Base-by-base conservation (phyloP, 2,329 filamentous ascomycete species). In the Plenodomus tracheiphilus region DNA sequence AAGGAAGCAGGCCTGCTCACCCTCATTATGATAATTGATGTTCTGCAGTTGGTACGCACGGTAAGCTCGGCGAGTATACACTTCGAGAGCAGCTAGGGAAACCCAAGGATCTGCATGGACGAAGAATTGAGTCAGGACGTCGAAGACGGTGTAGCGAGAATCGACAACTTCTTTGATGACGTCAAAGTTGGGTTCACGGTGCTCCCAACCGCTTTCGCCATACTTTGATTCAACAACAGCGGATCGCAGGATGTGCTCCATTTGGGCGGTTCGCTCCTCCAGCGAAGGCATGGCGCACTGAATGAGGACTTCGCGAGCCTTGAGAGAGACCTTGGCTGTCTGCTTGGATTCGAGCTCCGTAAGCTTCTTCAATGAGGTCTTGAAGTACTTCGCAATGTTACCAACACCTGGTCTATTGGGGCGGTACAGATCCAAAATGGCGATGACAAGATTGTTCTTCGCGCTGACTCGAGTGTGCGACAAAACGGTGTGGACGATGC, bases 91-190 rank as follows among this genome's bases (percentile, higher is more conserved):
- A 50, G 94, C 94, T 53, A 97, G 79, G 7, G 90, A 90, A 22
- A 99, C 93, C 90, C 91, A 97, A 11, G 91, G 87, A 68, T 99
- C 94, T 36, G 89, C 84, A 75, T 99, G 91, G 28, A 86, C 89
- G 70, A 99, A 99, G 84, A 99, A 99, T 49, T 91, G 86, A 7
- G 93, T 89, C 59, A 99, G 76, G 16, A 99, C 94, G 69, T 99
- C 94, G 63, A 97, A 96, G 57, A 99, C 94, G 36, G 93, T 97
- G 79, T 95, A 97, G 78, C 96, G 96, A 46, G 94, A 97, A 75
- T 99, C 94, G 43, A 99, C 91, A 25, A 99, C 92, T 74, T 99
- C 94, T 80, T 96, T 96, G 77, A 99, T 87, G 57, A 96, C 81
- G 18, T 95, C 88, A 45, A 96, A 79, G 75, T 88, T 90, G 40